Evolutionary conservation across 768 basidiomycete genomes (phyloP), one percentile per base, ranked within the genome.

Genomic region (Auriscalpium orientale): DNA sequence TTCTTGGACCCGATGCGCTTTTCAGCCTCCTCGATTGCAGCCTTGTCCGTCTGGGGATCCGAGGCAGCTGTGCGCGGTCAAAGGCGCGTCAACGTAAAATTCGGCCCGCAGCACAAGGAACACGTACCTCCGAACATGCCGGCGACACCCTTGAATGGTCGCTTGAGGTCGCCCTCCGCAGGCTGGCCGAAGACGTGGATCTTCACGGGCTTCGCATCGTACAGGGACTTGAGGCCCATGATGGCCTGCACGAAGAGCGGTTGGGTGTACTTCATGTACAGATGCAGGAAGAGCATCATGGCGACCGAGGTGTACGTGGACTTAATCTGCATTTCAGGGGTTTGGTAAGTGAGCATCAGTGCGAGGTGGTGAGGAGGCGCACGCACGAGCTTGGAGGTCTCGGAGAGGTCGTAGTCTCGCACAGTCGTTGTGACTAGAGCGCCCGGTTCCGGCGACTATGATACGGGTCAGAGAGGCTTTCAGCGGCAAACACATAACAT

Each of bases 211-310:
- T 92, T 92, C 56, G 89, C 85, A 65, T 98, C 95, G 70, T 88
- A 91, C 33, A 95, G 70, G 46, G 79, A 81, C 77, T 99, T 98
- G 66, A 97, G 56, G n/a, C 90, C 91, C 92, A 95, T 97, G 62
- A 99, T 80, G 12, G 82, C 82, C 70, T 98, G 95, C 62, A 98
- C 88, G 74, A 98, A 95, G 62, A 98, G 82, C 8, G 95, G 95
- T 67, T 95, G 95, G 8, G 93, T 95, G 80, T 90, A 98, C 69
- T 89, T 84, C 74, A 98, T 76, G 81, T 98, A 98, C 52, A 88
- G 58, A 75, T 99, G 95, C 76, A 98, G 84, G 78, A 94, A 87
- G 56, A 67, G 79, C 89, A 95, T 94, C 86, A 92, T 91, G 50
- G 84, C 87, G 65, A 92, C 70, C 60, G 87, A 86, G 71, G 83